Percentiles rank a stretch among this genome's conserved stretches.
Evolutionary conservation across 2,329 filamentous ascomycete genomes (phyloP).

Genomic region (Sporothrix protearum): DNA sequence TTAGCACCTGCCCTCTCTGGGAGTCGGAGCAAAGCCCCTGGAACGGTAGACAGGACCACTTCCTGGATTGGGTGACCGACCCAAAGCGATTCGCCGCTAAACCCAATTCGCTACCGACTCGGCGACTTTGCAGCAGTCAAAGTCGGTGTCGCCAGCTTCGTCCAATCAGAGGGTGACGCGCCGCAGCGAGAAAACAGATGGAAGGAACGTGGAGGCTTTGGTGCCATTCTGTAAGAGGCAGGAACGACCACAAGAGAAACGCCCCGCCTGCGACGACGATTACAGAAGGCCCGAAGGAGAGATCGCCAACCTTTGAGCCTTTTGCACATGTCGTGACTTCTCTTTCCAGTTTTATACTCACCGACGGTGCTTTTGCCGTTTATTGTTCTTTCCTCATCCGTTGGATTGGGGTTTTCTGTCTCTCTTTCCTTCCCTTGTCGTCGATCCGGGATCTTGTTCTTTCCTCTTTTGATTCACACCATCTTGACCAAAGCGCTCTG

Average conservation of each 20-base stretch:
- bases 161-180: neutral
- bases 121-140: constrained; percentile 12
- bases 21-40: constrained; percentile 9
- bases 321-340: constrained; percentile 14
- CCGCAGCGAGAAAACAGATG: neutral
- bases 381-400: neutral
- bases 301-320: neutral
- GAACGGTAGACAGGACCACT: constrained; percentile 4
- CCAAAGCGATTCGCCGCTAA: constrained; percentile 32
- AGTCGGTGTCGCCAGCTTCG: neutral
- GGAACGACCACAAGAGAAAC: constrained; percentile 1
- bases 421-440: neutral
- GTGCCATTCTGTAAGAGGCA: constrained; percentile 17
- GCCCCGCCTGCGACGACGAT: constrained; percentile 10
- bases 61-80: constrained; percentile 28
- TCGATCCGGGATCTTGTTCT: neutral
- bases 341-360: constrained; percentile 8
- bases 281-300: constrained; percentile 21
- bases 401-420: neutral
- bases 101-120: constrained; percentile 37
- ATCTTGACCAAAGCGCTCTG: neutral
- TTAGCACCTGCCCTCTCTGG: neutral
- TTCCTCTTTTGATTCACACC: neutral
- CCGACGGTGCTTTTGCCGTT: neutral
- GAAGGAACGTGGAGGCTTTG: constrained; percentile 8